These are phyloP conservation scores for Saccharomycopsis oosterbeekiorum DNA, from an alignment of 805 yeast species.

Conservation along the genomic window DNA sequence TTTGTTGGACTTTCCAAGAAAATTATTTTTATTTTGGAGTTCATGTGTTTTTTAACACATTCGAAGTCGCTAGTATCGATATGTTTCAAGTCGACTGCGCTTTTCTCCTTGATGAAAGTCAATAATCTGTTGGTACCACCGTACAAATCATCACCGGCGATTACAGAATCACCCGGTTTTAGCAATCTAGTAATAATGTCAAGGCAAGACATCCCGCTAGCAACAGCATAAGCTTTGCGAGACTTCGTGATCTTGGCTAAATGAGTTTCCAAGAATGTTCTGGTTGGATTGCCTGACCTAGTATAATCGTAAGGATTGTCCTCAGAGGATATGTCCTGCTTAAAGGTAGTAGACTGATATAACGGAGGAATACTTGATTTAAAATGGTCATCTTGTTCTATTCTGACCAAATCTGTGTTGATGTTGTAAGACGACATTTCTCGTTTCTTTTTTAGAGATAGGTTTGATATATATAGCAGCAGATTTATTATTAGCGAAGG, in stretches of 20 bases:
- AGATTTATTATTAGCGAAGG: no score
- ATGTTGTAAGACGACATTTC: slow-evolving; percentile 30
- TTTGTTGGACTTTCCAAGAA: slow-evolving; percentile 89
- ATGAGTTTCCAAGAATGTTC: slow-evolving; percentile 71
- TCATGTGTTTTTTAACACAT: slow-evolving; percentile 47
- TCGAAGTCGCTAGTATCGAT: slow-evolving; percentile 72
- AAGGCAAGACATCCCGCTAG: slow-evolving; percentile 88
- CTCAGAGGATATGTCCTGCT: slow-evolving; percentile 71
- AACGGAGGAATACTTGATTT: slow-evolving; percentile 80
- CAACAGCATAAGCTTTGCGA: slow-evolving; percentile 67
- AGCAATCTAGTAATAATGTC: slow-evolving; percentile 74
- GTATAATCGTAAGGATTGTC: slow-evolving; percentile 72
- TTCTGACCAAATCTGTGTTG: slow-evolving; percentile 62
- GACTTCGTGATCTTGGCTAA: slow-evolving; percentile 67
- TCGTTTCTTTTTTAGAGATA: neutral
- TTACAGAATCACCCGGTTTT: slow-evolving; percentile 76
- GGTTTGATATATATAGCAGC: no score
- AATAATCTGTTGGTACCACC: slow-evolving; percentile 89
- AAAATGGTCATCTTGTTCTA: slow-evolving; percentile 56
- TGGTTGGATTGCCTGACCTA: slow-evolving; percentile 88
- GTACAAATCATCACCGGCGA: slow-evolving; percentile 90
- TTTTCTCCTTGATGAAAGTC: slow-evolving; percentile 56
- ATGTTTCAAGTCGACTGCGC: slow-evolving; percentile 59
- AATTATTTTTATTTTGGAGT: slow-evolving; percentile 57
- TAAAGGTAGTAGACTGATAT: slow-evolving; percentile 92